Evolutionary conservation across 768 basidiomycete genomes (phyloP), one percentile per base, ranked within the genome.

Genomic region (Phlebiopsis flavidoalba): DNA sequence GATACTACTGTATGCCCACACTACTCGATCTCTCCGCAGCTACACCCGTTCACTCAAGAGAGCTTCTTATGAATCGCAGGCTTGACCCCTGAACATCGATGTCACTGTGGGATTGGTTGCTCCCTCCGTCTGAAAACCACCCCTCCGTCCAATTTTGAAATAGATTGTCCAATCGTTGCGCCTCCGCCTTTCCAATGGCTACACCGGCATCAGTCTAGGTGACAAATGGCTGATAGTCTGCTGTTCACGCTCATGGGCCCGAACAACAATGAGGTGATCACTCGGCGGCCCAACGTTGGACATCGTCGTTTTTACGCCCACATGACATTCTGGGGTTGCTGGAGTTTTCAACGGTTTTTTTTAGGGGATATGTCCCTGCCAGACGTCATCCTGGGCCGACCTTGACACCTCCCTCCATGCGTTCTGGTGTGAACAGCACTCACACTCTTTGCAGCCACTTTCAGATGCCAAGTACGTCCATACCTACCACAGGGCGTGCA

Each of bases 211-310:
- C 45, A 70, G 69, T 57, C 60, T 71, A 43, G 70, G 67, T 0
- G 71, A 11, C 58, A 53, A 2, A 72, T 72, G 71, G 62, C 70
- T 2, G 65, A 71, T 53, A 70, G 69, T 48, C 60, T 72, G 5
- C 53, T 72, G 40, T 67, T 72, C 58, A 68, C 68, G 19, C 56
- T 69, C 52, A 71, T 70, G 71, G 26, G n/a, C n/a, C 67, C 70
- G 1, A 57, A 65, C 62, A 59, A 58, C 52, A 58, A 57, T 47
- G 40, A 70, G 31, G 57, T 70, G 45, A 64, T 71, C 40, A n/a
- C 58, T 72, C 6, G 69, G 67, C n/a, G n/a, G n/a, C n/a, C 1
- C 53, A 69, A 21, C 67, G 70, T 31, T 71, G 69, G 70, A 60
- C 70, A 8, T 59, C 66, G 67, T 72, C 36, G 31, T 69, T 65